A percentile compares a stretch with the other conserved stretches of the same genome.
Evolutionary conservation across 1,284 basidiomycete genomes (phyloP).

Genomic region (Peniophora sp.): DNA sequence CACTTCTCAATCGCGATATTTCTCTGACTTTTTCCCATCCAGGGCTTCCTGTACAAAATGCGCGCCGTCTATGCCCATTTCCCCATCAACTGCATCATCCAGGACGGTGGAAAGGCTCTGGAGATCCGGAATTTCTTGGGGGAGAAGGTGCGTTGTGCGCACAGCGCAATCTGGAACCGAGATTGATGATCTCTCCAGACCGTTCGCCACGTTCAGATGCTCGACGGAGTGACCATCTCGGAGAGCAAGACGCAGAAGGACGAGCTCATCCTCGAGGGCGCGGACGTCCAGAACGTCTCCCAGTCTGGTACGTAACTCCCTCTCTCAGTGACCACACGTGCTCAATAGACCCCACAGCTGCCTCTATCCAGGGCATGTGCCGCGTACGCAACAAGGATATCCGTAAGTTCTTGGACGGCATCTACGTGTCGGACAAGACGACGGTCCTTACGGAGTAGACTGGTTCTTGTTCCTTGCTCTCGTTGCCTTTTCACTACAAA

Average conservation of each 20-base stretch:
- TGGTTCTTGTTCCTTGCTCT: conserved; percentile 9
- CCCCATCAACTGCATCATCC: conserved; percentile 99
- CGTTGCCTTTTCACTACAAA: conserved; percentile 10
- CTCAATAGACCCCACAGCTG: conserved; percentile 44
- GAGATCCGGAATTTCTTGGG: conserved; percentile 99
- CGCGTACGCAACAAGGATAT: conserved; percentile 98
- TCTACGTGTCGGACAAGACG: conserved; percentile 88
- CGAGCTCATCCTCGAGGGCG: conserved; percentile 87
- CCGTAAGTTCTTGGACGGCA: conserved; percentile 88
- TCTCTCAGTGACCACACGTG: conserved; percentile 2
- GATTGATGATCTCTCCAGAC: conserved; percentile 38
- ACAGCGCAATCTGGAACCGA: neutral
- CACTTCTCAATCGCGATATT: neutral
- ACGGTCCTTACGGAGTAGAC: conserved; percentile 42
- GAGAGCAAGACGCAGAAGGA: conserved; percentile 98
- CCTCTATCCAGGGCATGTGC: conserved; percentile 91
- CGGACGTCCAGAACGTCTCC: conserved; percentile 93
- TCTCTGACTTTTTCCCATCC: no score
- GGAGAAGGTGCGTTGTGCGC: conserved; percentile 61
- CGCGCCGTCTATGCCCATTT: conserved; percentile 99
- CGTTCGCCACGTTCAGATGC: conserved; percentile 90
- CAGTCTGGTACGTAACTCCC: conserved; percentile 63
- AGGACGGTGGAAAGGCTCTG: conserved; percentile 67
- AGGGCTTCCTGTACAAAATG: conserved; percentile 99
- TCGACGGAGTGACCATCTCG: conserved; percentile 79